These are phyloP conservation scores for Mallotus nudiflorus DNA, from an alignment of 345 rosid species.

Conservation along the genomic window DNA sequence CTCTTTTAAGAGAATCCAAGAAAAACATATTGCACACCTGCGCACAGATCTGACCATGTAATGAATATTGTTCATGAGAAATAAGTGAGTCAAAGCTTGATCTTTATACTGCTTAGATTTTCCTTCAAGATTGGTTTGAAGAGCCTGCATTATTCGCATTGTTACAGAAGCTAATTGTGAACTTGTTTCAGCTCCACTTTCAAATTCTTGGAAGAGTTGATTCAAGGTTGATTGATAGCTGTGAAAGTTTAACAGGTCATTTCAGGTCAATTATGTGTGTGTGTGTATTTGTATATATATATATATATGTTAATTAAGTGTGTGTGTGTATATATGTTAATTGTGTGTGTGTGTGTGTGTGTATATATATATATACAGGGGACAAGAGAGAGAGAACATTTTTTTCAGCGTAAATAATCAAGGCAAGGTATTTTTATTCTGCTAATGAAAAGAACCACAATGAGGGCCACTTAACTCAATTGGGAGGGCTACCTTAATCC, in stretches of 20 bases:
- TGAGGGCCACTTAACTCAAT: neutral
- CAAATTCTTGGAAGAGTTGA: constrained; percentile 97
- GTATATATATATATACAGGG: neutral
- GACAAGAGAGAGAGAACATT: neutral
- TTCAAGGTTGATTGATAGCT: constrained; percentile 94
- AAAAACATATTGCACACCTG: constrained; percentile 48
- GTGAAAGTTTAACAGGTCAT: constrained; percentile 20
- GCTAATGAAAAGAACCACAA: neutral
- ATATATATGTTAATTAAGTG: constrained; percentile 8
- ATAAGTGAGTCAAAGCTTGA: constrained; percentile 83
- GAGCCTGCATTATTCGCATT: constrained; percentile 98
- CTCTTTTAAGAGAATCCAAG: neutral
- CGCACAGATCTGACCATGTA: constrained; percentile 99
- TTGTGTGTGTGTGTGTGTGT: too few species aligned
- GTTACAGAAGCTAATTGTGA: constrained; percentile 88
- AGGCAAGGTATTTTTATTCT: neutral
- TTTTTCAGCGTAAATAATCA: neutral
- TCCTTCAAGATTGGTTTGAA: constrained; percentile 92
- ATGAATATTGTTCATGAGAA: constrained; percentile 97
- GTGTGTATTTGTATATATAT: too few species aligned
- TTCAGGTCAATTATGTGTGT: constrained; percentile 20
- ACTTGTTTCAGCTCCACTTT: constrained; percentile 53
- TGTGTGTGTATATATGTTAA: too few species aligned
- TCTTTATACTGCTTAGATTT: constrained; percentile 96
- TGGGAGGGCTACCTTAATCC: neutral